Conservation (phyloP, 2,329 filamentous ascomycete species). For the Paecilomyces sp. region DNA sequence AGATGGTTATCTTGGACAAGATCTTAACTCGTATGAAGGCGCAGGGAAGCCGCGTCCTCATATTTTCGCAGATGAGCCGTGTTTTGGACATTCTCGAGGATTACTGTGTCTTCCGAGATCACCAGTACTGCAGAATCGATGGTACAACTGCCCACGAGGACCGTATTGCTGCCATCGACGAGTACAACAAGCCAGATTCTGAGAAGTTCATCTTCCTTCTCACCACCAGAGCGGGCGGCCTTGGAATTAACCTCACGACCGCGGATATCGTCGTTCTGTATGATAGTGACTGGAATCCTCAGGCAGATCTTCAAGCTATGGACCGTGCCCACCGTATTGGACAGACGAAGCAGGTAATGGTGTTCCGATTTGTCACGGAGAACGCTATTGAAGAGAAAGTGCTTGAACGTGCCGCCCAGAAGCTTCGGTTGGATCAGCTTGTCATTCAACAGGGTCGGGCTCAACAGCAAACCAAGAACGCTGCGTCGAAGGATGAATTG, state of each 20-base stretch:
- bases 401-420: slow-evolving; percentile 90
- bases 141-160: slow-evolving; percentile 96
- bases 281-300: slow-evolving; percentile 98
- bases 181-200: slow-evolving; percentile 92
- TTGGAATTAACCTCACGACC: slow-evolving; percentile 92
- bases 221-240: slow-evolving; percentile 87
- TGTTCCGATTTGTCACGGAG: slow-evolving; percentile 95
- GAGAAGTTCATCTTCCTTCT: slow-evolving; percentile 96
- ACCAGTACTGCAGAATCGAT: slow-evolving; percentile 95
- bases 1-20: slow-evolving; percentile 96
- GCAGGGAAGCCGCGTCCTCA: slow-evolving; percentile 90
- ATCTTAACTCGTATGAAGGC: slow-evolving; percentile 74
- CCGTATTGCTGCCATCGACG: slow-evolving; percentile 93
- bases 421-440: slow-evolving; percentile 89
- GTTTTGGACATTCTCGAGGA: slow-evolving; percentile 94
- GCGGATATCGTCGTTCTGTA: slow-evolving; percentile 96
- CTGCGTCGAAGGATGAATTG: slow-evolving; percentile 91
- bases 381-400: slow-evolving; percentile 99
- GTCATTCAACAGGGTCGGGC: slow-evolving; percentile 97
- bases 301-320: slow-evolving; percentile 98
- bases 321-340: slow-evolving; percentile 97
- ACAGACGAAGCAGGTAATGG: slow-evolving; percentile 94
- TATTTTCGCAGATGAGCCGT: slow-evolving; percentile 99
- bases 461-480: slow-evolving; percentile 82
- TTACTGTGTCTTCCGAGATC: slow-evolving; percentile 92